A percentile compares a stretch with the other conserved stretches of the same genome.
Evolutionary conservation across 768 basidiomycete genomes (phyloP).

Genomic region (Cyathus striatus): DNA sequence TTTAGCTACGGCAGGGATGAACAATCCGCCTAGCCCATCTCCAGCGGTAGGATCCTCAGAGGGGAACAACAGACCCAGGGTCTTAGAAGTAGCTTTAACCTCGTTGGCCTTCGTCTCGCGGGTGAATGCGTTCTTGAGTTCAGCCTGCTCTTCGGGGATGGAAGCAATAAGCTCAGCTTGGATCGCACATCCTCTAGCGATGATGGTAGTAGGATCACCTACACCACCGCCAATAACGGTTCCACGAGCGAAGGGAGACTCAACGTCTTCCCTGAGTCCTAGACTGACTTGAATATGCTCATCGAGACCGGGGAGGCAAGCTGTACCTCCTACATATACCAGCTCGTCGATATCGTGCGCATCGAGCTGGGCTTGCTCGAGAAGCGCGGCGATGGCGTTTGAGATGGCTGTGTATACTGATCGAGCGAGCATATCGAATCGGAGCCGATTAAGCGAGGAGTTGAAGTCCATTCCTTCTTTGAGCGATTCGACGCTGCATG

Average conservation of each 20-base stretch:
- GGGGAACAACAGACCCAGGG: constrained; percentile 66
- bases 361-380: constrained; percentile 48
- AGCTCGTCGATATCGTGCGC: constrained; percentile 71
- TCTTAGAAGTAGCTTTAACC: constrained; percentile 53
- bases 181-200: constrained; percentile 72
- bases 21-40: constrained; percentile 57
- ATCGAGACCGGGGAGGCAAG: constrained; percentile 71
- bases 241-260: constrained; percentile 61
- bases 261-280: constrained; percentile 57
- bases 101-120: constrained; percentile 27
- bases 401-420: constrained; percentile 57
- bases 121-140: constrained; percentile 48
- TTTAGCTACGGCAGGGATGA: constrained; percentile 60
- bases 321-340: constrained; percentile 74
- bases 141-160: constrained; percentile 42
- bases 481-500: constrained; percentile 89
- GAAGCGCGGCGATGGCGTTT: constrained; percentile 45
- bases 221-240: constrained; percentile 68
- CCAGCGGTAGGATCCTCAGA: constrained; percentile 29
- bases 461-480: constrained; percentile 93
- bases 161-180: constrained; percentile 62
- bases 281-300: constrained; percentile 40
- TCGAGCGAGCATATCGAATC: constrained; percentile 60
- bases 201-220: constrained; percentile 74
- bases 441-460: constrained; percentile 43